These are phyloP conservation scores for Omphalotus guepiniiformis DNA, from an alignment of 768 basidiomycete species.

Conservation along the genomic window DNA sequence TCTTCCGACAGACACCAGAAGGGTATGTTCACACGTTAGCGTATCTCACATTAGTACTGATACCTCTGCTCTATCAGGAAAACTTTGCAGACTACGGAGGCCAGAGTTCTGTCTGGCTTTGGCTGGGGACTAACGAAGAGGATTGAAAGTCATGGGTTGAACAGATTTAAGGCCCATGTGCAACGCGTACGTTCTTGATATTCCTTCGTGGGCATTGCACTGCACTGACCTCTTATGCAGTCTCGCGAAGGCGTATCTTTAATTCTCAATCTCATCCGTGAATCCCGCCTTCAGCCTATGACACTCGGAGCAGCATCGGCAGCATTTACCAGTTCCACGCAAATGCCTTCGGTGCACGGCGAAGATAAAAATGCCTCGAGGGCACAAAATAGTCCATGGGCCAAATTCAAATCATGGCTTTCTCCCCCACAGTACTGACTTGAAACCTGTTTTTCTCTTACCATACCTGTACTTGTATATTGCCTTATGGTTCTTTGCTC, in stretches of 20 bases:
- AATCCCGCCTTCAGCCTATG: slow-evolving; percentile 66
- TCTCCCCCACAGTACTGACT: slow-evolving; percentile 19
- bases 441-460: slow-evolving; percentile 7
- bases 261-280: slow-evolving; percentile 73
- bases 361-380: slow-evolving; percentile 6
- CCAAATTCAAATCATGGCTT: slow-evolving; percentile 40
- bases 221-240: slow-evolving; percentile 35
- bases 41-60: background rate
- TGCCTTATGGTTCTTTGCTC: slow-evolving; percentile 7
- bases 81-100: slow-evolving; percentile 84
- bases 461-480: slow-evolving; percentile 1
- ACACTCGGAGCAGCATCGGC: slow-evolving; percentile 32
- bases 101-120: slow-evolving; percentile 80
- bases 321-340: slow-evolving; percentile 3
- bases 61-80: slow-evolving; percentile 38
- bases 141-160: slow-evolving; percentile 83
- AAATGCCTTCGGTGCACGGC: background rate
- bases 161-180: slow-evolving; percentile 82
- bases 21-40: slow-evolving; percentile 48
- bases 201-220: too few relatives aligned
- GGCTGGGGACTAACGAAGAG: slow-evolving; percentile 87
- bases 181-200: slow-evolving; percentile 56
- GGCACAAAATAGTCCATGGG: slow-evolving; percentile 27
- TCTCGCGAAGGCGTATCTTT: slow-evolving; percentile 86
- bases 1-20: slow-evolving; percentile 61